phyloP scores from a whole-genome alignment of 768 basidiomycete genomes.

The Boletus rubescentipes region DNA sequence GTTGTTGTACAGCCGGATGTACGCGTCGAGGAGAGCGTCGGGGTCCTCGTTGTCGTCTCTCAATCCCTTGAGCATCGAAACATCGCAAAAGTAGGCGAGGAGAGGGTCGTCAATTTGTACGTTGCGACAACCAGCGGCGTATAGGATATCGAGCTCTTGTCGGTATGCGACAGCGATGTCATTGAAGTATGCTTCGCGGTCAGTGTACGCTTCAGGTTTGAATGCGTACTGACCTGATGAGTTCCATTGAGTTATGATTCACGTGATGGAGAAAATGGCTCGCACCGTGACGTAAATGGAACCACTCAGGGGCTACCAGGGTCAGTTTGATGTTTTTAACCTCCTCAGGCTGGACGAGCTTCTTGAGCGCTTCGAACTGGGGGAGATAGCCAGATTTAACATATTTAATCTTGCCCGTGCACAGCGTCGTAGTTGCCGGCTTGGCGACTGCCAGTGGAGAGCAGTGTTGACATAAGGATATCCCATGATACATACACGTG shows the following conservation, averaged over 20 bases:
- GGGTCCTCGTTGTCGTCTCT: conserved; percentile 58
- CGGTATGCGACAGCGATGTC: conserved; percentile 49
- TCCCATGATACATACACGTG: not conserved
- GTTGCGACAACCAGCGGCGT: conserved; percentile 43
- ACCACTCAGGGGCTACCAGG: conserved; percentile 71
- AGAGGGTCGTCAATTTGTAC: conserved; percentile 49
- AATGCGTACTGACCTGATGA: conserved; percentile 24
- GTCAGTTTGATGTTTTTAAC: conserved; percentile 69
- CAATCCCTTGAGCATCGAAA: conserved; percentile 55
- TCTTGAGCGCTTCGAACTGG: conserved; percentile 62
- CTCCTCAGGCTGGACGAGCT: conserved; percentile 57
- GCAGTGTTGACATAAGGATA: not conserved
- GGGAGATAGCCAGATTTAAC: conserved; percentile 61
- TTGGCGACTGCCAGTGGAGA: conserved; percentile 20
- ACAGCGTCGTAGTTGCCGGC: conserved; percentile 23
- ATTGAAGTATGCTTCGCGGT: conserved; percentile 44
- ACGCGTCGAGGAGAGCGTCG: conserved; percentile 63
- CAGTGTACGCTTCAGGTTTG: conserved; percentile 16
- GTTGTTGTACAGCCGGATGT: conserved; percentile 41
- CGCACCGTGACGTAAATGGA: conserved; percentile 64
- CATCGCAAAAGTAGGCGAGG: conserved; percentile 65
- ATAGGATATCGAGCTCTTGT: conserved; percentile 44
- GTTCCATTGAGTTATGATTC: not conserved
- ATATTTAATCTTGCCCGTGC: conserved; percentile 61
- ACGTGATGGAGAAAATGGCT: not conserved